Conservation (phyloP, 1,139 yeast genomes). For the Geotrichum klebahnii region DNA sequence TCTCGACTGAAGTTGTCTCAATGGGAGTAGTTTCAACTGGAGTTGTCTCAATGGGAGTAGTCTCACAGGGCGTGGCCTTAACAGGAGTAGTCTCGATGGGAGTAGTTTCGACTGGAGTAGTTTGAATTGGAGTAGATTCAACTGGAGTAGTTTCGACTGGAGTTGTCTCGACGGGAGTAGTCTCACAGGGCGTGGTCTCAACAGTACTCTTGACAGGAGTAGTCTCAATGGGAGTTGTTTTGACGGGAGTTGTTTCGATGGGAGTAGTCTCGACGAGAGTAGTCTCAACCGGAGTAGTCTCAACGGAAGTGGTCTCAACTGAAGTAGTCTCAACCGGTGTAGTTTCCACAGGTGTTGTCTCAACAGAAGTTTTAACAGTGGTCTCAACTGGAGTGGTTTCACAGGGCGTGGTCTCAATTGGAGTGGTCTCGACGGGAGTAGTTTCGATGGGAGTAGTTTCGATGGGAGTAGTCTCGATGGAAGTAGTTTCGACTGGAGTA, state of each 20-base stretch:
- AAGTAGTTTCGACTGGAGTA: too few species aligned
- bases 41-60: not conserved
- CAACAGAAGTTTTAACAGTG: too few species aligned
- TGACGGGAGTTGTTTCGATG: not conserved
- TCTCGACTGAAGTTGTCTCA: not conserved
- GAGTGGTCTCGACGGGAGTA: too few species aligned
- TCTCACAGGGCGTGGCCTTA: not conserved
- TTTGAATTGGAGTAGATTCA: not conserved
- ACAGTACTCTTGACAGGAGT: too few species aligned
- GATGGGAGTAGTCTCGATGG: too few species aligned
- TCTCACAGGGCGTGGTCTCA: too few species aligned
- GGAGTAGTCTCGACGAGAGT: not conserved
- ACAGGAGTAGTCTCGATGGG: not conserved
- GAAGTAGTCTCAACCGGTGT: too few species aligned
- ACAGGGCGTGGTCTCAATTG: too few species aligned
- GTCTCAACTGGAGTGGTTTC: too few species aligned
- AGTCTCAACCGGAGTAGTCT: not conserved
- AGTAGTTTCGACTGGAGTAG: not conserved
- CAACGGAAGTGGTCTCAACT: not conserved
- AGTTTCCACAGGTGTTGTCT: too few species aligned
- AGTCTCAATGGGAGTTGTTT: not conserved
- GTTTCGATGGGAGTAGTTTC: too few species aligned
- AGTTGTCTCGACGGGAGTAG: not conserved
- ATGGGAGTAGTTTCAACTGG: not conserved
- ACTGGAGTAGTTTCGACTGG: not conserved